A percentile compares a stretch with the other conserved stretches of the same genome.
These are phyloP conservation scores for Ophiostoma piceae DNA, from an alignment of 2,329 filamentous ascomycete species.

Conservation along the genomic window DNA sequence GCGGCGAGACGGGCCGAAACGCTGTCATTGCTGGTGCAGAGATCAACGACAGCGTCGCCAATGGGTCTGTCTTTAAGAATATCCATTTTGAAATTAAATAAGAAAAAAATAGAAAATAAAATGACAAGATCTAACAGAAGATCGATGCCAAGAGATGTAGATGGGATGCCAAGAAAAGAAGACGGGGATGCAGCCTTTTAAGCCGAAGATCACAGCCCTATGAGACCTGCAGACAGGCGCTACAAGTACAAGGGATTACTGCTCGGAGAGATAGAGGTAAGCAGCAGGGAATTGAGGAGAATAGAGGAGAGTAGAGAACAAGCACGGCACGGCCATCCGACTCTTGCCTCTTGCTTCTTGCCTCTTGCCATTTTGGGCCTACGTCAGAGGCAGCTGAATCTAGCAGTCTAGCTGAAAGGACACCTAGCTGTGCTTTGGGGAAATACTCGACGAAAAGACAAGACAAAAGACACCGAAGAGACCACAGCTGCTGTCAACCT, in stretches of 20 bases:
- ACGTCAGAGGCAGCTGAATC: neutral
- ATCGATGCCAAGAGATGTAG: constrained; percentile 7
- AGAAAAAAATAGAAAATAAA: neutral
- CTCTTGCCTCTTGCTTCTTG: neutral
- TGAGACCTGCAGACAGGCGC: neutral
- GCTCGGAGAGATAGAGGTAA: neutral
- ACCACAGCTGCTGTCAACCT: neutral
- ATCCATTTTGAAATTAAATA: neutral
- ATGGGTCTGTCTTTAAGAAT: constrained; percentile 31
- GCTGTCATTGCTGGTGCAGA: constrained; percentile 50
- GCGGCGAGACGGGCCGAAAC: constrained; percentile 55
- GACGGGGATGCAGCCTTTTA: constrained; percentile 7
- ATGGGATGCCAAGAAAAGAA: constrained; percentile 4
- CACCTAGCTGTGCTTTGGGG: too few relatives aligned
- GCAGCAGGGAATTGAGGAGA: neutral
- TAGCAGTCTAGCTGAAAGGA: neutral
- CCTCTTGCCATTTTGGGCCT: neutral
- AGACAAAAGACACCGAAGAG: neutral
- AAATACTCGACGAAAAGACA: neutral
- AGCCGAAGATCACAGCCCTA: neutral
- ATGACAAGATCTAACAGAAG: neutral
- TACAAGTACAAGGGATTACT: too few relatives aligned
- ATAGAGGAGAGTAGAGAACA: too few relatives aligned
- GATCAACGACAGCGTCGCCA: constrained; percentile 43
- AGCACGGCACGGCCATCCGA: neutral